A percentile compares a stretch with the other conserved stretches of the same genome.
These are phyloP conservation scores for Endoconidiophora laricicola DNA, from an alignment of 2,329 filamentous ascomycete species.

Conservation along the genomic window DNA sequence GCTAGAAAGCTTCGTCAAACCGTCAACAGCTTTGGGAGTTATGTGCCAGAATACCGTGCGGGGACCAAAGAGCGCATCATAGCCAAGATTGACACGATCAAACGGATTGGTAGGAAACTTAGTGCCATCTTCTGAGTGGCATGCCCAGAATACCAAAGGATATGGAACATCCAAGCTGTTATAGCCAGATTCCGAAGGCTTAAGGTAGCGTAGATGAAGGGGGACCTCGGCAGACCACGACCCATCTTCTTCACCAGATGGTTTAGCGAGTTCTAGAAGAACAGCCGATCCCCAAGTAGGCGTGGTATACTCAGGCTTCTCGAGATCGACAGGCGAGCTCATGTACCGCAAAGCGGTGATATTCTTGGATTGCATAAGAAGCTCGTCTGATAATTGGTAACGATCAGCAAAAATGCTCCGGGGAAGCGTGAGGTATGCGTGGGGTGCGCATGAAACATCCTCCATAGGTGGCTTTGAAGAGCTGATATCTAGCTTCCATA, in stretches of 20 bases:
- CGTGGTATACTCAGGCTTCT: conserved; percentile 72
- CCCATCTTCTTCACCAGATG: conserved; percentile 22
- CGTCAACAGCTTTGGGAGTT: conserved; percentile 20
- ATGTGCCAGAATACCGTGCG: conserved; percentile 74
- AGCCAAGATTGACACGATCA: conserved; percentile 69
- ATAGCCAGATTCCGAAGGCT: conserved; percentile 40
- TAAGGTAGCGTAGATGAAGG: conserved; percentile 70
- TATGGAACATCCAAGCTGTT: conserved; percentile 49
- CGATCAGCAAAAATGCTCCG: conserved; percentile 69
- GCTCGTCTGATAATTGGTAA: conserved; percentile 61
- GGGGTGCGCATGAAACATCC: conserved; percentile 48
- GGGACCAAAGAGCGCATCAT: conserved; percentile 61
- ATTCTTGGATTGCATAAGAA: conserved; percentile 71
- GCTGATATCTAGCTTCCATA: conserved; percentile 50
- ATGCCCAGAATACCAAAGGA: conserved; percentile 84
- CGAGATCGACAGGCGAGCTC: conserved; percentile 67
- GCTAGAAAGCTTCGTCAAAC: conserved; percentile 29
- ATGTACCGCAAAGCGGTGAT: conserved; percentile 51
- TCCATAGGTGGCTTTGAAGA: conserved; percentile 32
- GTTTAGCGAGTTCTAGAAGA: conserved; percentile 54
- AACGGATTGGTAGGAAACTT: conserved; percentile 70
- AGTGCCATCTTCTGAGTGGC: conserved; percentile 44
- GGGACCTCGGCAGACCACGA: conserved; percentile 57
- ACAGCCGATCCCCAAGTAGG: conserved; percentile 62
- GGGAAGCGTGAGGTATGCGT: conserved; percentile 72